These are phyloP conservation scores for Entomortierella chlamydospora DNA, from an alignment of 192 early-diverging fungal genomes.

Conservation along the genomic window DNA sequence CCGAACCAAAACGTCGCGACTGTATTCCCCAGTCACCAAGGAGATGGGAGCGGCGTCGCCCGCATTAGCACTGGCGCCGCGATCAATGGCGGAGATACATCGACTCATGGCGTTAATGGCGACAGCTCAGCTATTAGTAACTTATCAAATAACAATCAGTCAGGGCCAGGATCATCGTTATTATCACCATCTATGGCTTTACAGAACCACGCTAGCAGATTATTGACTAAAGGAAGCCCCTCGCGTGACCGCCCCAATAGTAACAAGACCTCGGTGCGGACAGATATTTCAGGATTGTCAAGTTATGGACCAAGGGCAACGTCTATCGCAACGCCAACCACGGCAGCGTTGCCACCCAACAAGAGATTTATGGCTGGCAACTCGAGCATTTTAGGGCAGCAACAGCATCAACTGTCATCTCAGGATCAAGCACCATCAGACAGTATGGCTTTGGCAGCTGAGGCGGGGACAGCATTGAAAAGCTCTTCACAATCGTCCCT, in stretches of 20 bases:
- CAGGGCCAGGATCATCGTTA: not conserved
- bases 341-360: slow-evolving; percentile 10
- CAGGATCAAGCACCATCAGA: not conserved
- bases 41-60: not conserved
- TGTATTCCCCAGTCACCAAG: slow-evolving; percentile 27
- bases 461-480: not conserved
- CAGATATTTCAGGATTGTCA: slow-evolving; percentile 3
- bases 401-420: not conserved
- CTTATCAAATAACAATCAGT: not conserved
- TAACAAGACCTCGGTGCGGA: slow-evolving; percentile 27
- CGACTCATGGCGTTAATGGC: slow-evolving; percentile 38
- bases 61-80: not conserved
- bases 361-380: not conserved
- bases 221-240: slow-evolving; percentile 6
- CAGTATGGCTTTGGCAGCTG: not conserved
- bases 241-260: slow-evolving; percentile 11
- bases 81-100: not conserved
- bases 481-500: not conserved
- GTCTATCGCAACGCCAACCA: slow-evolving; percentile 30
- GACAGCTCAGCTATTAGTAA: slow-evolving; percentile 47
- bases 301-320: slow-evolving; percentile 3
- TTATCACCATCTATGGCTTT: not conserved
- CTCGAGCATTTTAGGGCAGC: not conserved
- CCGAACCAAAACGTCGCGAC: slow-evolving; percentile 3
- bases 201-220: slow-evolving; percentile 22